Evolutionary conservation across 805 yeast genomes (phyloP), one percentile per base, ranked within the genome.

Genomic region (Brettanomyces bruxellensis): DNA sequence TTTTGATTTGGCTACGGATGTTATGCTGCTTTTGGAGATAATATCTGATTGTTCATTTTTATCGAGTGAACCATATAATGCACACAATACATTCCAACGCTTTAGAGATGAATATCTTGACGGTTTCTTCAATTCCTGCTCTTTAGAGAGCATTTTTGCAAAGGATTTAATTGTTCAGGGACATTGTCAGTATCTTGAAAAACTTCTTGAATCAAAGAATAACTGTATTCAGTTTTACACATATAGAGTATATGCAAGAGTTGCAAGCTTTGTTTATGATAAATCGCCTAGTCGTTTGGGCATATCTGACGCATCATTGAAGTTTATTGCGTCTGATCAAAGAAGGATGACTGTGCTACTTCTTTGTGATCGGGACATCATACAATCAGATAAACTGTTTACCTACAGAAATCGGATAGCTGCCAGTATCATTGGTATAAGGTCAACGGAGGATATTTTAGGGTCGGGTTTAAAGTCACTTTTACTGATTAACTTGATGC

Each of bases 341-440:
- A 28, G 11, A 9, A 28, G 11, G 32, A 28, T 28, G 32, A 28
- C 32, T 28, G 32, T 28, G 11, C 32, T 28, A 7, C 32, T 28
- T 28, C 32, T 28, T 9, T 28, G 32, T 28, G 32, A 28, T 28
- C 32, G 64, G 7, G 71, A 70, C 28, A 59, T 72, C 34, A 55
- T 70, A 1, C 45, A 62, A 0, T 58, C 71, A 8, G 48, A 62
- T 0, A 63, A 66, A 35, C 67, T 76, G 34, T 81, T 74, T 14
- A 70, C 81, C 48, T 52, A 76, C 8, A 72, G 89, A 51, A 83
- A 80, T 51, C 69, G 71, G 46, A 65, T 76, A n/a, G 79, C 80
- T 12, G 78, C 90, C 1, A 88, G 82, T 53, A 58, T 84, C 22
- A 65, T 83, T 41, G 86, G 88, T 1, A 63, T 75, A 2, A 70